These are phyloP conservation scores for Laguncularia racemosa DNA, from an alignment of 345 rosid species.

Conservation along the genomic window DNA sequence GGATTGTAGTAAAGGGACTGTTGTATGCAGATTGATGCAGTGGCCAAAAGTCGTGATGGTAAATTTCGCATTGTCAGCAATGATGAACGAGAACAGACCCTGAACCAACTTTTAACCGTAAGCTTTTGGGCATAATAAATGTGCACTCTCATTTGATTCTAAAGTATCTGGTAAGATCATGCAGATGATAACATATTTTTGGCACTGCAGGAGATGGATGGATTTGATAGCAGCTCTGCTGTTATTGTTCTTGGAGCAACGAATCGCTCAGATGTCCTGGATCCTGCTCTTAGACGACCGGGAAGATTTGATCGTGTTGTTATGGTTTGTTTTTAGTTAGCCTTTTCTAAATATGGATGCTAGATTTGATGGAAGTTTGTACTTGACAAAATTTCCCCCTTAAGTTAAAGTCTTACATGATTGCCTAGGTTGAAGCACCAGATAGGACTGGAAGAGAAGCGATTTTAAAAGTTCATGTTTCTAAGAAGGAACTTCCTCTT, in stretches of 20 bases:
- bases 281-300: slow-evolving; percentile 90
- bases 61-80: slow-evolving; percentile 79
- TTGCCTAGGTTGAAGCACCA: slow-evolving; percentile 78
- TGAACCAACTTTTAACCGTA: slow-evolving; percentile 96
- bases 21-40: slow-evolving; percentile 81
- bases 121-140: slow-evolving; percentile 7
- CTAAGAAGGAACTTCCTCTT: slow-evolving; percentile 80
- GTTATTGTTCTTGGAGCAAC: slow-evolving; percentile 99
- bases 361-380: not conserved
- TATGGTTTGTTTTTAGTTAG: slow-evolving; percentile 43
- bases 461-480: slow-evolving; percentile 76
- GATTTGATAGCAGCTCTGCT: slow-evolving; percentile 90
- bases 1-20: not conserved
- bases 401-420: not conserved
- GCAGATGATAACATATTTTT: slow-evolving; percentile 5
- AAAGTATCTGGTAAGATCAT: not conserved
- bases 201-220: slow-evolving; percentile 93
- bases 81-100: slow-evolving; percentile 96
- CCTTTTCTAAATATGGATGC: slow-evolving; percentile 7
- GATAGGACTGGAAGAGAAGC: slow-evolving; percentile 92
- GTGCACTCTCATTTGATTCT: not conserved
- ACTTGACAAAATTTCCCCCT: not conserved
- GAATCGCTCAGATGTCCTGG: slow-evolving; percentile 93
- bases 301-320: slow-evolving; percentile 99
- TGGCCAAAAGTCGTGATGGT: slow-evolving; percentile 96